Conservation (phyloP, 208 protist species). For the Naegleria fowleri region DNA sequence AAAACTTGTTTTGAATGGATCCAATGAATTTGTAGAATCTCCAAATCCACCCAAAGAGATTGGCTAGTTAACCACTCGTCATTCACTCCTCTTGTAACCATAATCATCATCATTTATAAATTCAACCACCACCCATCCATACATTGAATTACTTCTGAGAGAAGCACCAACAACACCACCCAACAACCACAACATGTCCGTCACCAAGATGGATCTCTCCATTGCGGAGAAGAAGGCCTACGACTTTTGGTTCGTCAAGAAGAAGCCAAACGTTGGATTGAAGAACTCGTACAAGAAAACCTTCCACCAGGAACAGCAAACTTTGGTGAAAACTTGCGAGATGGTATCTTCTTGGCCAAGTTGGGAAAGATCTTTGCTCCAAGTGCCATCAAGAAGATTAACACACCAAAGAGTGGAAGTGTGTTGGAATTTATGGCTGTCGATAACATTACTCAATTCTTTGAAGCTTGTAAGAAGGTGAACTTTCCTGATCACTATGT, state of each 20-base stretch:
- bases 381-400: background rate
- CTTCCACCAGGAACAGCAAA: background rate
- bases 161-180: background rate
- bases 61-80: background rate
- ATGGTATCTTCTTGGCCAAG: background rate
- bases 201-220: slow-evolving; percentile 6
- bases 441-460: slow-evolving; percentile 6
- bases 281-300: slow-evolving; percentile 10
- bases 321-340: background rate
- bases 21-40: too few relatives aligned
- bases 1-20: too few relatives aligned
- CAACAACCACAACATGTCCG: background rate
- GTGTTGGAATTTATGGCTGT: background rate
- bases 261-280: slow-evolving; percentile 24
- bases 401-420: background rate
- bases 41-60: background rate
- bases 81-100: background rate
- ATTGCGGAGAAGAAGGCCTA: slow-evolving; percentile 12
- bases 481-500: background rate
- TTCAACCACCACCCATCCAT: too few relatives aligned
- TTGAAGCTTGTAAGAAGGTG: background rate
- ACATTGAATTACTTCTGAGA: too few relatives aligned
- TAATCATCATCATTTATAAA: too few relatives aligned
- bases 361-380: background rate
- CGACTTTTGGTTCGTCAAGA: background rate